Percentiles rank a stretch among this genome's conserved stretches.
These are phyloP conservation scores for Halophytophthora polymorphica DNA, from an alignment of 352 stramenopile genomes.

Conservation along the genomic window DNA sequence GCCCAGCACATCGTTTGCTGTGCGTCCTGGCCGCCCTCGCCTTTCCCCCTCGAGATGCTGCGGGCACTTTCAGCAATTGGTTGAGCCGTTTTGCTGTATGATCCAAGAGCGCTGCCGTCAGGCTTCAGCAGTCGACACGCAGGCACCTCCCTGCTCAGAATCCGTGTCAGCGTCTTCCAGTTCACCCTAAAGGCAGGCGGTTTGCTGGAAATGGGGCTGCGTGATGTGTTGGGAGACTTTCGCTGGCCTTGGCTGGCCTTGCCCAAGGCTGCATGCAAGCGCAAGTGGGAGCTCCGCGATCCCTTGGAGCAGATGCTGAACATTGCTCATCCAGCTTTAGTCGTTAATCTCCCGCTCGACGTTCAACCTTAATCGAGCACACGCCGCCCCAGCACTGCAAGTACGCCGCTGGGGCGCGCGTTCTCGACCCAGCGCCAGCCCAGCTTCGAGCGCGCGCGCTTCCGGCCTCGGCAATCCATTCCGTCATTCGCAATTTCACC, in stretches of 20 bases:
- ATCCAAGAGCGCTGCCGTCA: no score
- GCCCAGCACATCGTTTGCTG: constrained; percentile 13
- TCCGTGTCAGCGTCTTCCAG: no score
- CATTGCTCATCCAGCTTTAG: constrained; percentile 5
- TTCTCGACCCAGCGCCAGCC: no score
- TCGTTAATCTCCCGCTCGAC: background rate
- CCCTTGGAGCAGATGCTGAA: no score
- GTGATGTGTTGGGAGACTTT: constrained; percentile 14
- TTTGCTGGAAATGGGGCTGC: background rate
- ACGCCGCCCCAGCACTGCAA: background rate
- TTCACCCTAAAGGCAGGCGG: background rate
- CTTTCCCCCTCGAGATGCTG: constrained; percentile 14
- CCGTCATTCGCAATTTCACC: constrained; percentile 19
- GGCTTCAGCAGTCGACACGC: no score
- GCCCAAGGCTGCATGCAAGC: constrained; percentile 11
- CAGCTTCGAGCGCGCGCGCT: background rate
- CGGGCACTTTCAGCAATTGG: no score
- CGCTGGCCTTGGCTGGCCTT: constrained; percentile 8
- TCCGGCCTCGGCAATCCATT: background rate
- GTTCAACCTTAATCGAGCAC: background rate
- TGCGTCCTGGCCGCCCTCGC: constrained; percentile 3
- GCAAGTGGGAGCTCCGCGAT: constrained; percentile 11
- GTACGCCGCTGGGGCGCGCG: background rate
- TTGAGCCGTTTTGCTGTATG: no score
- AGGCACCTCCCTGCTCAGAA: no score